Evolutionary conservation across 2,329 filamentous ascomycete species (phyloP), one percentile per base, ranked within the genome.

Genomic region (Chaetomiaceae sp.): DNA sequence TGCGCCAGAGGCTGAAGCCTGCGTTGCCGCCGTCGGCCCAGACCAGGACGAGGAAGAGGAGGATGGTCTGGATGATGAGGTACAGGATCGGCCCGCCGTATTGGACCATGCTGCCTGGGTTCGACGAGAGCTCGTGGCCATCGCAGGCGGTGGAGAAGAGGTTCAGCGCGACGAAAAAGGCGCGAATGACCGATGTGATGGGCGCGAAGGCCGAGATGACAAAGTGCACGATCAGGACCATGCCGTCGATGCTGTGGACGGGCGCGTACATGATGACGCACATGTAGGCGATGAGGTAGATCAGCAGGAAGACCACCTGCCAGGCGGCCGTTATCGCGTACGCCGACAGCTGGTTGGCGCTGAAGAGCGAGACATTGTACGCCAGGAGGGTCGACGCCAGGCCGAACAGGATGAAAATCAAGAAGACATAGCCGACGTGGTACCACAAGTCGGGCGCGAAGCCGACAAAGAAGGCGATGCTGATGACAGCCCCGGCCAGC

Each of bases 31-130:
- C 85, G 64, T 96, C 91, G 64, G 86, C 80, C 85, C 86, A 92
- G 13, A 96, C 75, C 0, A 96, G 75, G 13, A 90, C 69, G 0
- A 77, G 73, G 59, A 95, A 90, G 1, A 94, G 74, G 14, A 89
- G 54, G 21, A 89, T 67, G 0, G 82, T 81, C 65, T 96, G 91
- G 0, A 90, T 43, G 45, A 89, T 78, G 1, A 96, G 79, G 66
- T 95, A 96, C 0, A 94, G 69, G 32, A 96, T 92, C 0, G 90
- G 89, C 0, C 88, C 89, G 27, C 91, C 91, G 62, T 90, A 96
- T 25, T 86, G 79, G 0, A 78, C 76, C 29, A 96, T 81, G 4
- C 78, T 81, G 6, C 82, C 86, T 0, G 90, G 88, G 58, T 89
- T 85, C 1, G 75, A 73, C 1, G 84, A 81, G 18, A 90, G 70